Evolutionary conservation across 2,329 filamentous ascomycete species (phyloP).

Genomic region (Penicillium occitanis): DNA sequence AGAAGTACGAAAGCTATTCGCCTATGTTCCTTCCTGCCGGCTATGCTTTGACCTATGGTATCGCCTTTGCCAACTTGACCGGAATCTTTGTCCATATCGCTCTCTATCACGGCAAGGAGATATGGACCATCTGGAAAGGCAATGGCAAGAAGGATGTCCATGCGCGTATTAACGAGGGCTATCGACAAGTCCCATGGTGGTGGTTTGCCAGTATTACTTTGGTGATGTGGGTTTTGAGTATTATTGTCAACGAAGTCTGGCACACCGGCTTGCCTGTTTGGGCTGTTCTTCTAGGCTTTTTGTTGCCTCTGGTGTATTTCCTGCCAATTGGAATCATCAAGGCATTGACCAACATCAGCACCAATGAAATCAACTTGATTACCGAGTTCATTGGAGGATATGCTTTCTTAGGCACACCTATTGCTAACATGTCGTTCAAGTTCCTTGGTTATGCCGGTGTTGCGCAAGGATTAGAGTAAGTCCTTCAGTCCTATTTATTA

Average conservation of each 20-base stretch:
- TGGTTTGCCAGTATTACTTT: conserved; percentile 46
- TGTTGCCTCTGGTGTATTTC: conserved; percentile 49
- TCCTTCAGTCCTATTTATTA: not conserved
- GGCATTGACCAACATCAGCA: conserved; percentile 50
- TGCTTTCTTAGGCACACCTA: conserved; percentile 47
- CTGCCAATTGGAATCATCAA: conserved; percentile 52
- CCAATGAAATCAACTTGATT: conserved; percentile 50
- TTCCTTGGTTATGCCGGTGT: conserved; percentile 69
- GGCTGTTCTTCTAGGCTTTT: conserved; percentile 47
- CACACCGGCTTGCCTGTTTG: conserved; percentile 48
- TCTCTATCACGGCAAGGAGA: conserved; percentile 40
- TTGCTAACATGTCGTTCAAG: conserved; percentile 65
- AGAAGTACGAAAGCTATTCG: conserved; percentile 63
- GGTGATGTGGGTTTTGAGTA: conserved; percentile 38
- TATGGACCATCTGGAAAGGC: conserved; percentile 38
- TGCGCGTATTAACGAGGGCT: conserved; percentile 44
- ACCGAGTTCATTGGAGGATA: conserved; percentile 53
- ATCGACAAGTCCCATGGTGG: conserved; percentile 46
- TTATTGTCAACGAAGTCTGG: conserved; percentile 45
- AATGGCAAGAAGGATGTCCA: conserved; percentile 43
- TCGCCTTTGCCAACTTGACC: conserved; percentile 67
- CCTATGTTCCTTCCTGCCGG: conserved; percentile 65
- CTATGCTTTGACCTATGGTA: conserved; percentile 56
- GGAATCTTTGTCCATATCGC: conserved; percentile 50
- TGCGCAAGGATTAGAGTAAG: conserved; percentile 57